Conservation (phyloP, 140 eudicot genomes). For the Bidens hawaiensis region DNA sequence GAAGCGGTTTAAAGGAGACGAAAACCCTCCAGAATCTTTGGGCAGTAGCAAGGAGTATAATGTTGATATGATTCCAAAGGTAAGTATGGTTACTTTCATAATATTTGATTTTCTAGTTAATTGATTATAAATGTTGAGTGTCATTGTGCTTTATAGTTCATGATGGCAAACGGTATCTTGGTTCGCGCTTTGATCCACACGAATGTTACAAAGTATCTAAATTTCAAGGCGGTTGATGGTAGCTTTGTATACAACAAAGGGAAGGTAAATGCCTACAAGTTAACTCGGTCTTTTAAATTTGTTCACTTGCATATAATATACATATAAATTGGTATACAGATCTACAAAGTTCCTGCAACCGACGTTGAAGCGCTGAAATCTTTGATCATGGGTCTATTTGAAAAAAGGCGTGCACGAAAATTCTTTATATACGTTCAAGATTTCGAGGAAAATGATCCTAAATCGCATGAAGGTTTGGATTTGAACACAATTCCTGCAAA, state of each 20-base stretch:
- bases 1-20: slow-evolving; percentile 83
- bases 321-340: slow-evolving; percentile 30
- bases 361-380: slow-evolving; percentile 93
- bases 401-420: slow-evolving; percentile 82
- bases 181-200: slow-evolving; percentile 88
- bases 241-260: slow-evolving; percentile 93
- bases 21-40: slow-evolving; percentile 53
- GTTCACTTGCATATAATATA: slow-evolving; percentile 6
- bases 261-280: slow-evolving; percentile 43
- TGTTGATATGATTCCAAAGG: slow-evolving; percentile 96
- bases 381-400: slow-evolving; percentile 81
- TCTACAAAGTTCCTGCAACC: slow-evolving; percentile 93
- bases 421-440: slow-evolving; percentile 87
- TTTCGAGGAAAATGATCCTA: slow-evolving; percentile 70
- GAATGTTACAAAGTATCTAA: slow-evolving; percentile 79
- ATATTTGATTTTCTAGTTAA: background rate
- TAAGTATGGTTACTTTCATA: slow-evolving; percentile 12
- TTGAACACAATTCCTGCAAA: slow-evolving; percentile 62
- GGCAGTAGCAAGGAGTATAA: slow-evolving; percentile 87
- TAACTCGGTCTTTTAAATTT: background rate
- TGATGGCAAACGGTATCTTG: slow-evolving; percentile 90
- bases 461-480: slow-evolving; percentile 84
- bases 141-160: slow-evolving; percentile 51
- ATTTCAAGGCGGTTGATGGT: slow-evolving; percentile 96
- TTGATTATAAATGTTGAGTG: background rate